Evolutionary conservation across 2,329 filamentous ascomycete species (phyloP), one percentile per base, ranked within the genome.

Genomic region (Diaporthe ilicicola): DNA sequence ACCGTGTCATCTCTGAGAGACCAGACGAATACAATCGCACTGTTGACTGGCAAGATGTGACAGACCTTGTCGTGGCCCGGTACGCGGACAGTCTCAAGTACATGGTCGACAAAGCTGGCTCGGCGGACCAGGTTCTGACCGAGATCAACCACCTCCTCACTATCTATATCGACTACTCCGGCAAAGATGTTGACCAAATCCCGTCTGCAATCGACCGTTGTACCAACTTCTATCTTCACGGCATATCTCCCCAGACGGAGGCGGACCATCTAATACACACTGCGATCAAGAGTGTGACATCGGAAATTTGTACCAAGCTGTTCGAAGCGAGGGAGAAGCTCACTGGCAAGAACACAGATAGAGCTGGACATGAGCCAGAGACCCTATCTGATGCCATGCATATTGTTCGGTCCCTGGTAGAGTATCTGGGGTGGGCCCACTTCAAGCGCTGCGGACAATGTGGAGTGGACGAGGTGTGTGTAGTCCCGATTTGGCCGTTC

Each of bases 11-110:
- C 1, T 32, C 27, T 3, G 75, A 79, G 2, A 75, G 79, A 0
- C 82, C 22, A 77, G 78, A 54, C 76, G 83, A 46, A 72, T 82
- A 5, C 71, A 74, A 12, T 74, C 77, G 13, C 29, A 73, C 76
- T 22, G 77, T 88, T 32, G 82, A 93, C 75, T 94, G 93, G 93
- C 92, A 94, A 76, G 85, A 81, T 0, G 82, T 92, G 1, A 84
- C 86, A 0, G 93, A 95, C 75, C 85, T 92, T 83, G 82, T 94
- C 4, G 83, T 93, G 4, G 78, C 83, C 5, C 86, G 92, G 1
- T 94, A 92, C 75, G 85, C 86, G 4, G 81, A 86, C 39, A 83
- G 89, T 29, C 79, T 94, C 34, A 74, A 74, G 3, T 76, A 82
- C 6, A 80, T 88, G 74, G 78, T 77, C 0, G 76, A 79, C 34